Percentiles rank a stretch among this genome's conserved stretches.
Conservation (phyloP, 768 basidiomycete genomes). For the Collybiopsis luxurians region DNA sequence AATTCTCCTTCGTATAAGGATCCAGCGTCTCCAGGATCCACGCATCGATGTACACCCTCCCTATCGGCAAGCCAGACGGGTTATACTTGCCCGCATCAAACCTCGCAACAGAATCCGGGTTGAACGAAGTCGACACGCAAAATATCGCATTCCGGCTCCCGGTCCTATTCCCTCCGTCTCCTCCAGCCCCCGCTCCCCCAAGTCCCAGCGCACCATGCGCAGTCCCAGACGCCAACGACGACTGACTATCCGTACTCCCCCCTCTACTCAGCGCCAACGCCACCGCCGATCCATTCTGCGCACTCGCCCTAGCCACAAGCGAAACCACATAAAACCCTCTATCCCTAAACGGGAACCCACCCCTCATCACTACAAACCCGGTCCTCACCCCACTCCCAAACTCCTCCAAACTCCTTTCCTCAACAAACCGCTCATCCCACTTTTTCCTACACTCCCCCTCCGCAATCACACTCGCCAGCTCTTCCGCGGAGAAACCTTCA, state of each 20-base stretch:
- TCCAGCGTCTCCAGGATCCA: conserved; percentile 98
- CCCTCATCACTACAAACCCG: conserved; percentile 67
- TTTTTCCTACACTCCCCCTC: conserved; percentile 69
- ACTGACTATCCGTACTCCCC: background rate
- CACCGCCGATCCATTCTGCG: conserved; percentile 27
- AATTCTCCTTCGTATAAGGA: conserved; percentile 91
- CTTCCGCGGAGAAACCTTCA: conserved; percentile 91
- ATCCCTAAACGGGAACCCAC: conserved; percentile 88
- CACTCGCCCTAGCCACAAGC: conserved; percentile 62
- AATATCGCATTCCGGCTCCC: conserved; percentile 64
- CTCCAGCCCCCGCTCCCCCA: conserved; percentile 28
- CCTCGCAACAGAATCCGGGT: conserved; percentile 52
- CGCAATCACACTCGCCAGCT: conserved; percentile 71
- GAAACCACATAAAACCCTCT: conserved; percentile 82
- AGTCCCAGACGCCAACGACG: background rate
- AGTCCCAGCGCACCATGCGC: conserved; percentile 12
- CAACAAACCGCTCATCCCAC: conserved; percentile 88
- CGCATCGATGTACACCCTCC: conserved; percentile 83
- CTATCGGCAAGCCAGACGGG: conserved; percentile 67
- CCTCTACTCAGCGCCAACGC: conserved; percentile 13
- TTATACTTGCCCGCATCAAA: conserved; percentile 76
- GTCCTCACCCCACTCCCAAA: conserved; percentile 77
- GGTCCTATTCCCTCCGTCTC: conserved; percentile 8
- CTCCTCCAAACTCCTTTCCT: conserved; percentile 64
- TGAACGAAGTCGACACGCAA: conserved; percentile 81